A percentile compares a stretch with the other conserved stretches of the same genome.
Evolutionary conservation across 768 basidiomycete genomes (phyloP).

Genomic region (Lactarius sanguifluus): DNA sequence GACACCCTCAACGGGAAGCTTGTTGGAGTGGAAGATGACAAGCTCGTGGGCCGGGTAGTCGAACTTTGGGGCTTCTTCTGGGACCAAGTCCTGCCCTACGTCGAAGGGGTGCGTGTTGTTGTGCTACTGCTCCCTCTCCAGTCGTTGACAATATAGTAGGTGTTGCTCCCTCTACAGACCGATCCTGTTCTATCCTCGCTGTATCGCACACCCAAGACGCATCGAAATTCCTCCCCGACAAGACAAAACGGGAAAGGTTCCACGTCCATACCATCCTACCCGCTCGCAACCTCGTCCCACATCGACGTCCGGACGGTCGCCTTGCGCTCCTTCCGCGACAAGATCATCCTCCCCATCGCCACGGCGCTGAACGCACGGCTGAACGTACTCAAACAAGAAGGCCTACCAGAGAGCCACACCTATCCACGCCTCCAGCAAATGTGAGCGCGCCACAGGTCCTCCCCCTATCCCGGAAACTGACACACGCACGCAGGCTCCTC

Average conservation of each 20-base stretch:
- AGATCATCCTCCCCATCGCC: constrained; percentile 67
- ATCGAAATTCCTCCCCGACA: constrained; percentile 48
- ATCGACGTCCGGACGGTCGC: constrained; percentile 85
- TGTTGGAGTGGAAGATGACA: constrained; percentile 70
- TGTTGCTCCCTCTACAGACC: constrained; percentile 60
- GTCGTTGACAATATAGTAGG: constrained; percentile 36
- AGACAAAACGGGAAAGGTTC: constrained; percentile 51
- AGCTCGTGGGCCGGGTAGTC: constrained; percentile 72
- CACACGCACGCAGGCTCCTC: constrained; percentile 53
- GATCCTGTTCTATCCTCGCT: constrained; percentile 66
- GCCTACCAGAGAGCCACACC: constrained; percentile 51
- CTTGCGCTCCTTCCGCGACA: constrained; percentile 76
- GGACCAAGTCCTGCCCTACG: constrained; percentile 82
- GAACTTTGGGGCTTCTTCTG: constrained; percentile 95
- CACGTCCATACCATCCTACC: constrained; percentile 36
- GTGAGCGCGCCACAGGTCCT: constrained; percentile 40
- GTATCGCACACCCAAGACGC: constrained; percentile 55
- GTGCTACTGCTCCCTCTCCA: constrained; percentile 40
- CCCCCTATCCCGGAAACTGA: constrained; percentile 5
- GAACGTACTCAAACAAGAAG: constrained; percentile 55
- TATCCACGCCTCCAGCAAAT: constrained; percentile 80
- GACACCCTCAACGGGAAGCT: constrained; percentile 88
- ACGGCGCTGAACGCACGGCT: constrained; percentile 56
- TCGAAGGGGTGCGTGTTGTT: constrained; percentile 69
- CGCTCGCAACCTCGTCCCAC: constrained; percentile 43